Evolutionary conservation across 805 yeast species (phyloP).

Genomic region (Candida nitratophila): DNA sequence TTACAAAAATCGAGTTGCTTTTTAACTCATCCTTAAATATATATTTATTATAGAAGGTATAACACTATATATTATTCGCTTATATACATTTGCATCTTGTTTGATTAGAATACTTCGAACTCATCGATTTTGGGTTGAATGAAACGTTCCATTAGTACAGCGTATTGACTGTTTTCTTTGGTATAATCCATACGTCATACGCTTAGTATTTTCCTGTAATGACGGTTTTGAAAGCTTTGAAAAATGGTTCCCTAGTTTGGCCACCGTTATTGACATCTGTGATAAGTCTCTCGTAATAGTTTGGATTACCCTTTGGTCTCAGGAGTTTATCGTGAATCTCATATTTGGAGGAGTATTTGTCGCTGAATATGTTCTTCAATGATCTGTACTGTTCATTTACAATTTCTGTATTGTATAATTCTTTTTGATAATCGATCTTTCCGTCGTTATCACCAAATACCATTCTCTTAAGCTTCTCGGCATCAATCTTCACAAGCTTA

Average conservation of each 20-base stretch:
- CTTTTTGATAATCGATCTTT: slow-evolving; percentile 37
- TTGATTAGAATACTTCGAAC: background rate
- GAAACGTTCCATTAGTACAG: too few species aligned
- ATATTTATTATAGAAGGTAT: too few species aligned
- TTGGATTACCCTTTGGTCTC: slow-evolving; percentile 80
- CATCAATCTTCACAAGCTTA: slow-evolving; percentile 24
- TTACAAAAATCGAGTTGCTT: too few species aligned
- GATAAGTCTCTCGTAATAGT: slow-evolving; percentile 64
- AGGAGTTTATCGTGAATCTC: slow-evolving; percentile 57
- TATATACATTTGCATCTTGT: background rate
- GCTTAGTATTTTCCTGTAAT: slow-evolving; percentile 56
- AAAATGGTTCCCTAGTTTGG: slow-evolving; percentile 57
- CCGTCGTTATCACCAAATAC: slow-evolving; percentile 27
- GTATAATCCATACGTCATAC: background rate
- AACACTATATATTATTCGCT: background rate
- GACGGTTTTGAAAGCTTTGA: slow-evolving; percentile 66
- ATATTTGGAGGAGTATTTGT: slow-evolving; percentile 59
- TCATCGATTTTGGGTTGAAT: background rate
- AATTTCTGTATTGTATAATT: slow-evolving; percentile 41
- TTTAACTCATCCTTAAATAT: too few species aligned
- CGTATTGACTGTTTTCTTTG: background rate
- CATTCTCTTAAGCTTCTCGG: slow-evolving; percentile 32
- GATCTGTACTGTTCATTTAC: slow-evolving; percentile 50
- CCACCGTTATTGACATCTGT: slow-evolving; percentile 58
- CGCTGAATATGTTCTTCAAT: slow-evolving; percentile 47